Conservation (phyloP, 2,329 filamentous ascomycete species). For the Colletotrichum echinochloae region DNA sequence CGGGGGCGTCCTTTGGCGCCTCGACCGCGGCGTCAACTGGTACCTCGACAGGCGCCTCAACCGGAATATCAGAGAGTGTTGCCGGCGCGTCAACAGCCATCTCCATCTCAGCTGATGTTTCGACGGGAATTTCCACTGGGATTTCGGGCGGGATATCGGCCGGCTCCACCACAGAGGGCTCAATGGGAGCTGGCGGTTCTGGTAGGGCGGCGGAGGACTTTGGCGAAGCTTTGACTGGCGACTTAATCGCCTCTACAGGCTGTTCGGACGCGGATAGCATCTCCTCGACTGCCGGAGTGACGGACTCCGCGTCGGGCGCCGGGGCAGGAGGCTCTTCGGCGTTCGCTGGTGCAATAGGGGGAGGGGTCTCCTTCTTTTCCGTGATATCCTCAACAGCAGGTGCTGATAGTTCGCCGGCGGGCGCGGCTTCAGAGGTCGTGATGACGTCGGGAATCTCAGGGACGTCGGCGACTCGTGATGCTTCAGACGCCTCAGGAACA, state of each 20-base stretch:
- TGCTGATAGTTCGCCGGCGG: constrained; percentile 4
- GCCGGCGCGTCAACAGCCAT: not conserved
- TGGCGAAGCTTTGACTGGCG: constrained; percentile 18
- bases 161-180: constrained; percentile 18
- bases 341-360: not conserved
- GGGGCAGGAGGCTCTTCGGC: constrained; percentile 7
- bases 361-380: constrained; percentile 19
- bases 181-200: constrained; percentile 14
- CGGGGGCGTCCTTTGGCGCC: not conserved
- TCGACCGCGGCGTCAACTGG: not conserved
- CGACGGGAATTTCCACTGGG: constrained; percentile 9
- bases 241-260: constrained; percentile 8
- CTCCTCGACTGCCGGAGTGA: constrained; percentile 8
- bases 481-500: constrained; percentile 2
- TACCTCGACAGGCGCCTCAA: not conserved
- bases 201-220: constrained; percentile 12
- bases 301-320: constrained; percentile 12
- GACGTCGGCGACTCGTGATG: not conserved
- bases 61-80: not conserved
- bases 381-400: constrained; percentile 13
- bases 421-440: constrained; percentile 5
- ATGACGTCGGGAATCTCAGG: constrained; percentile 8
- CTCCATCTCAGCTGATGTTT: not conserved
- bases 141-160: constrained; percentile 10
- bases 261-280: not conserved